A percentile compares a stretch with the other conserved stretches of the same genome.
Conservation (phyloP, 768 basidiomycete genomes). For the Candolleomyces aberdarensis region DNA sequence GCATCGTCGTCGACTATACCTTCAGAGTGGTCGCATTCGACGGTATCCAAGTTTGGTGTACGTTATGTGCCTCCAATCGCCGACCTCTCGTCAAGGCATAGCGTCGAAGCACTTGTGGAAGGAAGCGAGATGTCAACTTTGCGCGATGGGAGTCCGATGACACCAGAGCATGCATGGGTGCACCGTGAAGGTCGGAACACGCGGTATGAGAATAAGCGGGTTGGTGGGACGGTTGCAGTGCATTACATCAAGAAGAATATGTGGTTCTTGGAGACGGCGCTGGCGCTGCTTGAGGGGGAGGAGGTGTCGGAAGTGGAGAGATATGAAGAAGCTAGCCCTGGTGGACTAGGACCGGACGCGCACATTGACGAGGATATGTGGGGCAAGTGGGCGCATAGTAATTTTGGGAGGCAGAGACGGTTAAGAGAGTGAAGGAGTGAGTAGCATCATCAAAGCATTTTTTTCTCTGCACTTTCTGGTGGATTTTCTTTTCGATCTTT, state of each 20-base stretch:
- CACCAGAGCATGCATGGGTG: slow-evolving; percentile 64
- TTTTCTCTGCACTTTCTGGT: not conserved
- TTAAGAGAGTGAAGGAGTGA: not conserved
- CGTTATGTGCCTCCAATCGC: slow-evolving; percentile 69
- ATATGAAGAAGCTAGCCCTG: not conserved
- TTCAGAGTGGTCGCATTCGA: slow-evolving; percentile 73
- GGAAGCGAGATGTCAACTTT: slow-evolving; percentile 81
- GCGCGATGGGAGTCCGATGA: slow-evolving; percentile 60
- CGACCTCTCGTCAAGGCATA: slow-evolving; percentile 62
- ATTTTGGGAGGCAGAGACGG: not conserved
- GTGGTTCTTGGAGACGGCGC: slow-evolving; percentile 94
- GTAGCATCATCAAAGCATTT: not conserved
- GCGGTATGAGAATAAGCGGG: slow-evolving; percentile 63
- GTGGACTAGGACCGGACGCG: not conserved
- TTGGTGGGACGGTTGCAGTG: slow-evolving; percentile 92
- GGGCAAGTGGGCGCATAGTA: not conserved
- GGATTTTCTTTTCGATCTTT: not conserved
- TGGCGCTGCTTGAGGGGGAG: slow-evolving; percentile 81
- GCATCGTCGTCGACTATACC: slow-evolving; percentile 40
- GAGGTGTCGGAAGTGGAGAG: slow-evolving; percentile 59
- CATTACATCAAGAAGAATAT: slow-evolving; percentile 97
- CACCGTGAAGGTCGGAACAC: slow-evolving; percentile 66
- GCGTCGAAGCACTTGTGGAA: slow-evolving; percentile 90
- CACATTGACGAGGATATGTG: not conserved
- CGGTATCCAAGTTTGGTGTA: slow-evolving; percentile 80